Conservation (phyloP, 1,139 yeast genomes). For the Candida gigantensis region DNA sequence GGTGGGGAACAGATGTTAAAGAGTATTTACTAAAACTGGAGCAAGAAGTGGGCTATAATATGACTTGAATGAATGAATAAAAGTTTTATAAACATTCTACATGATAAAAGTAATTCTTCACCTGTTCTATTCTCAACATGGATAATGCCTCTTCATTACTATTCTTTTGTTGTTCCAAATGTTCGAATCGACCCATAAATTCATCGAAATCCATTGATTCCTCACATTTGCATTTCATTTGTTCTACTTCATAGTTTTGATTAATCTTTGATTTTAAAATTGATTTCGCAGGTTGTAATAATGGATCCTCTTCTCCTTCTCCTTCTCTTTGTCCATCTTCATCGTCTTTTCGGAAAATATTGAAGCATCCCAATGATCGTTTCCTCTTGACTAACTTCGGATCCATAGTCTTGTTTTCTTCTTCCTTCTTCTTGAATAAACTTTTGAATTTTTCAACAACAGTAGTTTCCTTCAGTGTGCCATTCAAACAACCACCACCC, state of each 20-base stretch:
- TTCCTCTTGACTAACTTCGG: constrained; percentile 6
- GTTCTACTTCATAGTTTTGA: constrained; percentile 23
- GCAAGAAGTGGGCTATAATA: too few species aligned
- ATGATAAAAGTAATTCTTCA: constrained; percentile 20
- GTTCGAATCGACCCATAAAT: constrained; percentile 23
- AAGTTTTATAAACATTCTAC: neutral
- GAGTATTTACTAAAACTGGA: constrained; percentile 14
- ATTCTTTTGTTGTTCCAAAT: constrained; percentile 20
- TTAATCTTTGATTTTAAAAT: constrained; percentile 25
- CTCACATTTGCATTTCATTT: constrained; percentile 16
- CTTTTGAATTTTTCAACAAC: neutral
- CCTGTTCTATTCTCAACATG: constrained; percentile 20
- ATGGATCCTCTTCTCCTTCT: too few species aligned
- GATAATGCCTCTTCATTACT: constrained; percentile 18
- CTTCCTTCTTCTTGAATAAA: constrained; percentile 1
- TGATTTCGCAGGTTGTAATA: constrained; percentile 14
- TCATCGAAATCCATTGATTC: constrained; percentile 20
- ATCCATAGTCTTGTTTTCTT: neutral
- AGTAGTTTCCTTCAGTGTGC: neutral
- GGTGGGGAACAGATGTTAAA: constrained; percentile 24
- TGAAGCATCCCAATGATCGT: constrained; percentile 7
- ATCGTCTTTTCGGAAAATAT: constrained; percentile 4
- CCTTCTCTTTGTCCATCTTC: constrained; percentile 1
- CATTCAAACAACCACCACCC: too few species aligned
- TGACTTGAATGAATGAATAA: too few species aligned